These are phyloP conservation scores for Fomitopsis schrenkii DNA, from an alignment of 1,284 basidiomycete genomes.

Conservation along the genomic window DNA sequence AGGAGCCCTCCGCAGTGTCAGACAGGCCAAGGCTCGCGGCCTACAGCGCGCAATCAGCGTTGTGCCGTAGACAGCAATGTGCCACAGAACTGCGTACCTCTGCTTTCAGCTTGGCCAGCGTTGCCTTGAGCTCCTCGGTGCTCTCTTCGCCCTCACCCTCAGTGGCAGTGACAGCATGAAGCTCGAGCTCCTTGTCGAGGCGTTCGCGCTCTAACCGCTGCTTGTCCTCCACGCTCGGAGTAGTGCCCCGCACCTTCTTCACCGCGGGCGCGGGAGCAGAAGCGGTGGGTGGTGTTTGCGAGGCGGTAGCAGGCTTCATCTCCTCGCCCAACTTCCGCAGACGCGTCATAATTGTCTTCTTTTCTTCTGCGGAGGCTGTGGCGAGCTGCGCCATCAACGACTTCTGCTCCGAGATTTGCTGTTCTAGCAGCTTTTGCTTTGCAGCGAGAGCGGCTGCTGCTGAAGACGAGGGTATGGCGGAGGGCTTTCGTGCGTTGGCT, in stretches of 20 bases:
- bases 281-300: slow-evolving; percentile 27
- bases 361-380: slow-evolving; percentile 67
- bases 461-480: slow-evolving; percentile 22
- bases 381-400: slow-evolving; percentile 71
- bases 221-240: slow-evolving; percentile 33
- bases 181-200: slow-evolving; percentile 74
- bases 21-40: slow-evolving; percentile 78
- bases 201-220: slow-evolving; percentile 57
- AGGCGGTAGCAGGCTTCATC: slow-evolving; percentile 48
- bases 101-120: slow-evolving; percentile 78
- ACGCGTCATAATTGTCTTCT: slow-evolving; percentile 75
- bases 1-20: slow-evolving; percentile 29
- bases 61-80: neutral
- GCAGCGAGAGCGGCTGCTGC: slow-evolving; percentile 53
- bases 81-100: slow-evolving; percentile 47
- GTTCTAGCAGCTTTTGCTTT: slow-evolving; percentile 75
- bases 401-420: slow-evolving; percentile 89
- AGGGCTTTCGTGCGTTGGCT: slow-evolving; percentile 25
- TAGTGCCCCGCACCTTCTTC: slow-evolving; percentile 23
- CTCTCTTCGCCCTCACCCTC: slow-evolving; percentile 43
- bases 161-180: slow-evolving; percentile 40
- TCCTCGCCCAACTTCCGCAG: slow-evolving; percentile 80
- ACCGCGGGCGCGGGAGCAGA: slow-evolving; percentile 13
- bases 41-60: slow-evolving; percentile 30
- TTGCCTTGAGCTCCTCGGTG: slow-evolving; percentile 73